Base-by-base conservation (phyloP, 2,329 filamentous ascomycete genomes). In the Penicillium psychrosexuale region DNA sequence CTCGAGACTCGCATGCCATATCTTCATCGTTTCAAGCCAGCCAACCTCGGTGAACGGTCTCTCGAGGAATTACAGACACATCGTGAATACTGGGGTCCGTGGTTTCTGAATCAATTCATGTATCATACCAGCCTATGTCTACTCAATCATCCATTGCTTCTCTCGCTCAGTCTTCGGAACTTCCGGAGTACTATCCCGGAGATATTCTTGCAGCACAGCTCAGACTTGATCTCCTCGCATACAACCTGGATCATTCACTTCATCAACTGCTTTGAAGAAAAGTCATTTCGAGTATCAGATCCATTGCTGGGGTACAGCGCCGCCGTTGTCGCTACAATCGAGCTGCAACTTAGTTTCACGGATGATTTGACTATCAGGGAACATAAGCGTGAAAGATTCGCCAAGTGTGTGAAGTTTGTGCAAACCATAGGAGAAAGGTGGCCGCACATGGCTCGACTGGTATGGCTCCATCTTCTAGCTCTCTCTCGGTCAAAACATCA, bases 161-260 rank as follows among this genome's bases (percentile, higher is more conserved):
- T 82, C 4, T 82, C 80, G 0, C 69, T 82, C 36, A 73, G 78
- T n/a, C 70, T 83, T 3, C 74, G 78, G n/a, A 80, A 77, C 33
- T 80, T 82, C 58, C 76, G 78, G 34, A 75, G 76, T 36, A 78
- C 75, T 3, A 80, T 82, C 38, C 80, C 80, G 0, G 79, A 82
- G 47, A 78, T 80, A 1, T 83, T 82, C 19, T 72, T 83, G 1
- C 80, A 82, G 45, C 78, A 82, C 57, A 81, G 78, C 0, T 78
- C 78, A 12, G 80, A 82, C 51, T 69, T 79, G 27, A 80, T 81
- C 28, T 75, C 76, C 0, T 77, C 76, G 0, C 80, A 82, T 56
- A 78, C 78, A 0, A 77, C 76, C 0, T 82, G 80, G 80, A 80
- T 82, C 27, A 73, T 81, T 4, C 78, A 81, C 61, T 78, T 81